Conservation (phyloP, 768 basidiomycete genomes). For the Kwoniella dejecticola region DNA sequence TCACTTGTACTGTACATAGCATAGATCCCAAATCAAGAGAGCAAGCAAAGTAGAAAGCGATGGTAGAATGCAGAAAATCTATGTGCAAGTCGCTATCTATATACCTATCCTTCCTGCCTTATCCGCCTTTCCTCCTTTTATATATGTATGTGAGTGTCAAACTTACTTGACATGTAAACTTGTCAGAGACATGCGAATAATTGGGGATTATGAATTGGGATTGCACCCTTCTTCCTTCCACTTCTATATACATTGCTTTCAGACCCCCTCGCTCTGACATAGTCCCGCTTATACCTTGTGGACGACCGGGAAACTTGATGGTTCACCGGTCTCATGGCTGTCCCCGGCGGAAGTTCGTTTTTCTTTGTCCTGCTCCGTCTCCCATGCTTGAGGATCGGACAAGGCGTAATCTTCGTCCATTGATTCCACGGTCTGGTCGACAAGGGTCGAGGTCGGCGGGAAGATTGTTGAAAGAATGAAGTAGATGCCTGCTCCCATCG, state of each 20-base stretch:
- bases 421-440: slow-evolving; percentile 48
- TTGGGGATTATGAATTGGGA: too few species aligned
- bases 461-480: slow-evolving; percentile 56
- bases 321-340: neutral
- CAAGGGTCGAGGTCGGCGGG: slow-evolving; percentile 57
- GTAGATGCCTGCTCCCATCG: slow-evolving; percentile 55
- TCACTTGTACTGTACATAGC: neutral
- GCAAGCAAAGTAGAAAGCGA: neutral
- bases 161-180: too few species aligned
- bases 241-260: neutral
- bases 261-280: too few species aligned
- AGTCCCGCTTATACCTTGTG: slow-evolving; percentile 9
- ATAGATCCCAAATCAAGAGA: slow-evolving; percentile 6
- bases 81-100: neutral
- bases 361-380: slow-evolving; percentile 18
- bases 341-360: slow-evolving; percentile 1
- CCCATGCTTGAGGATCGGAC: slow-evolving; percentile 15
- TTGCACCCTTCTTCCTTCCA: neutral
- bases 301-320: slow-evolving; percentile 8
- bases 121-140: neutral
- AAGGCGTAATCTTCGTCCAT: slow-evolving; percentile 26
- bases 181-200: too few species aligned
- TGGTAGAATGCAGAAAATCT: neutral
- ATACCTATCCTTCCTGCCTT: neutral
- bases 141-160: neutral